Conservation (phyloP, 2,329 filamentous ascomycete genomes). For the Akanthomyces dipterigenus region DNA sequence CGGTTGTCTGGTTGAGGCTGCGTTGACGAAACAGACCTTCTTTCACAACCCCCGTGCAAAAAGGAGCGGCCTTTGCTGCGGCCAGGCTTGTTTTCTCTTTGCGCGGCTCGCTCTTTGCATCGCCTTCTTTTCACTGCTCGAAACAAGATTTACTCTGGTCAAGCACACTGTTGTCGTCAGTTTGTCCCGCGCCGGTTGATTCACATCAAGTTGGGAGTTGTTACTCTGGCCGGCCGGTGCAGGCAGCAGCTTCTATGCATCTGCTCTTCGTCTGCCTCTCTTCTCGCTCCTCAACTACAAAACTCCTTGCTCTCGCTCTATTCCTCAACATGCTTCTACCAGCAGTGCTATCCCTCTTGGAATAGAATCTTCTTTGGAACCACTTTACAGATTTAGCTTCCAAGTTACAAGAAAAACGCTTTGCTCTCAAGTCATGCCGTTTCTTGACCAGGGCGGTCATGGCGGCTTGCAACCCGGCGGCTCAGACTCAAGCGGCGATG, state of each 20-base stretch:
- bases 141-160: background rate
- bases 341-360: background rate
- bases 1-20: background rate
- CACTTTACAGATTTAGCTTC: too few relatives aligned
- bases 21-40: background rate
- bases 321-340: background rate
- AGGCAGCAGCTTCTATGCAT: background rate
- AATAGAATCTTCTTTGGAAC: background rate
- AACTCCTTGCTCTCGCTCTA: background rate
- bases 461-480: background rate
- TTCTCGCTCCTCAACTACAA: background rate
- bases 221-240: background rate
- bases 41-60: conserved; percentile 4
- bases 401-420: background rate
- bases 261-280: background rate
- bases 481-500: background rate
- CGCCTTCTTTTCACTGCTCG: background rate
- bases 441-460: background rate
- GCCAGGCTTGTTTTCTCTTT: background rate
- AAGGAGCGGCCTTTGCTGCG: background rate
- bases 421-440: background rate
- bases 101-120: background rate
- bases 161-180: background rate
- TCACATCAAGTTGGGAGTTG: background rate
- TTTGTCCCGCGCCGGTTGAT: background rate